Evolutionary conservation across 1,284 basidiomycete species (phyloP), one percentile per base, ranked within the genome.

Genomic region (Ustilago cynodontis): DNA sequence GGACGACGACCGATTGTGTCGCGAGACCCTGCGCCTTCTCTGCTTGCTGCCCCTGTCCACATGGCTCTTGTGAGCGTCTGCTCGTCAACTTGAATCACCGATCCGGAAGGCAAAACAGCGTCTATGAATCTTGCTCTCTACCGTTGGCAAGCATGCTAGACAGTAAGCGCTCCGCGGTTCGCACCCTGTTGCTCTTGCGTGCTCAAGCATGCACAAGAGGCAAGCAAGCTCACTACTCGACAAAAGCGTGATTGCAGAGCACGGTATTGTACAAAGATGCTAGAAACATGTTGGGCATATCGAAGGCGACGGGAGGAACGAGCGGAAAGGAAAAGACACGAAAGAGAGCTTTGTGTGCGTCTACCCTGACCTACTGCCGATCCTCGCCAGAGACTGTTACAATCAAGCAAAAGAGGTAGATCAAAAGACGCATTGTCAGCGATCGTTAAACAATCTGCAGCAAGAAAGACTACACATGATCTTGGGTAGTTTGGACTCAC

Each of bases 281-380:
- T 16, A 22, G 33, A 20, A 51, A 56, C 24, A 22, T 35, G 26
- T 20, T 26, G 50, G 35, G 31, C n/a, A 43, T 56, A 56, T 43
- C 54, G 41, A 31, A 24, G 18, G 29, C 31, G 16, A 53, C 20
- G 3, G n/a, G 31, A 24, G 18, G 13, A 26, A 45, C 47, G 22
- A 41, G 13, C 11, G 10, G 8, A 47, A 29, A n/a, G 18, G 28
- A 55, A 49, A 13, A 3, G 50, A 50, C 31, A 6, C 26, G 16
- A 18, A 3, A 13, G 2, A 7, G 35, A 9, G 31, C 31, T 11
- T 33, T 5, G 31, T 33, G 31, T 33, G 31, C 11, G 2, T 54
- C 51, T 67, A 78, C 11, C 77, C 76, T 31, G 82, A 81, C 20
- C 81, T 74, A 51, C 79, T 81, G 13, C 82, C 82, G 29, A 83